A percentile compares a stretch with the other conserved stretches of the same genome.
phyloP scores from a whole-genome alignment of 1,284 basidiomycete species.

The Ganoderma sp. region DNA sequence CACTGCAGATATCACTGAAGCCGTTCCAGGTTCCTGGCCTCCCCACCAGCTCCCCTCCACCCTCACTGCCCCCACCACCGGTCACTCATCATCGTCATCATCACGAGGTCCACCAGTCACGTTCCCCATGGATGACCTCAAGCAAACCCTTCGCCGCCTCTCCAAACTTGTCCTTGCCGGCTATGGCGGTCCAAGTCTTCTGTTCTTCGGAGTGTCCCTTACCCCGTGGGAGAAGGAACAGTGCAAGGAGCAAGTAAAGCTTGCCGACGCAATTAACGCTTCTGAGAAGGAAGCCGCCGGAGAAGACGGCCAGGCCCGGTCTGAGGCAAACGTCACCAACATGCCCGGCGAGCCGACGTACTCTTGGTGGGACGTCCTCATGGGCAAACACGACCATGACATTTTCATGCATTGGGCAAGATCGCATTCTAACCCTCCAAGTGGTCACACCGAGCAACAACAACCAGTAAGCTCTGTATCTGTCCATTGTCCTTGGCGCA shows the following conservation, averaged over 20 bases:
- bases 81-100: background rate
- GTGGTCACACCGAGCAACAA: slow-evolving; percentile 7
- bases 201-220: slow-evolving; percentile 77
- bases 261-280: slow-evolving; percentile 69
- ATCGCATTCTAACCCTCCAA: slow-evolving; percentile 25
- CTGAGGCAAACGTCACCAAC: slow-evolving; percentile 18
- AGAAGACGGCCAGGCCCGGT: slow-evolving; percentile 15
- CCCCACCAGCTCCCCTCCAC: slow-evolving; percentile 32
- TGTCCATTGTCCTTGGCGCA: no score
- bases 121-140: slow-evolving; percentile 57
- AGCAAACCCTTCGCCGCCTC: slow-evolving; percentile 69
- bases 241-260: slow-evolving; percentile 57
- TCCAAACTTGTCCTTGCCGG: slow-evolving; percentile 82
- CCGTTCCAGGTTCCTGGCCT: slow-evolving; percentile 40
- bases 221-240: slow-evolving; percentile 34
- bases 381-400: slow-evolving; percentile 79
- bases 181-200: slow-evolving; percentile 77
- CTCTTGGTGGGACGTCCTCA: slow-evolving; percentile 81
- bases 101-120: slow-evolving; percentile 8
- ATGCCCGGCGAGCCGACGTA: slow-evolving; percentile 45
- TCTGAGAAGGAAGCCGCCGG: slow-evolving; percentile 63
- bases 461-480: slow-evolving; percentile 12
- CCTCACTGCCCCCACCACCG: background rate
- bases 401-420: slow-evolving; percentile 70
- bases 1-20: slow-evolving; percentile 73